phyloP scores from a whole-genome alignment of 176 grass and related monocot genomes.

The Paspalum notatum region DNA sequence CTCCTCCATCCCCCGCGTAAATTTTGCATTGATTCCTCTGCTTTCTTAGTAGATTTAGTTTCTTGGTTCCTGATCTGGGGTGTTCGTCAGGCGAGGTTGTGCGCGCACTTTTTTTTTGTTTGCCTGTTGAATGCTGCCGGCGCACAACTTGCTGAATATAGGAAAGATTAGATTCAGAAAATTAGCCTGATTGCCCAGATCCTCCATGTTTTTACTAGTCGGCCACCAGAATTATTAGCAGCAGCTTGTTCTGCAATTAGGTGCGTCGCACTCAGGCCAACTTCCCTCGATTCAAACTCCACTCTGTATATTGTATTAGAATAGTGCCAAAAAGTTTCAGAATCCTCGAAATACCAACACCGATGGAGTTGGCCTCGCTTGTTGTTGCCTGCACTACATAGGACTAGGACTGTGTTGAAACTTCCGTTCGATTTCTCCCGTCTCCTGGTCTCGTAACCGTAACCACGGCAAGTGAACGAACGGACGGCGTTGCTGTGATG shows the following conservation, averaged over 20 bases:
- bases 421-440: too few species aligned
- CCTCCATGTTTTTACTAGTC: not conserved
- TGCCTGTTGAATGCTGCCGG: not conserved
- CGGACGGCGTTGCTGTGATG: not conserved
- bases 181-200: not conserved
- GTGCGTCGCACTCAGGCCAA: not conserved
- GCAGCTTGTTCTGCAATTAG: not conserved
- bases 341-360: too few species aligned
- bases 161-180: not conserved
- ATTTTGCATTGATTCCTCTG: not conserved
- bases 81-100: not conserved
- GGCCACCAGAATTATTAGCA: not conserved
- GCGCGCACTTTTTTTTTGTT: not conserved
- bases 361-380: too few species aligned
- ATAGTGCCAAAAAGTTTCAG: too few species aligned
- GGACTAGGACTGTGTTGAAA: too few species aligned
- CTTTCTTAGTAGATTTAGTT: not conserved
- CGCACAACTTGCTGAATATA: not conserved
- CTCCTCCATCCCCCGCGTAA: not conserved
- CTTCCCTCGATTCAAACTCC: too few species aligned
- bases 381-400: not conserved
- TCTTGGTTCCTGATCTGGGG: not conserved
- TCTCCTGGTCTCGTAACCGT: not conserved
- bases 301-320: too few species aligned
- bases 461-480: not conserved